These are phyloP conservation scores for Phylloboletellus chloephorus DNA, from an alignment of 1,284 basidiomycete species.

Conservation along the genomic window DNA sequence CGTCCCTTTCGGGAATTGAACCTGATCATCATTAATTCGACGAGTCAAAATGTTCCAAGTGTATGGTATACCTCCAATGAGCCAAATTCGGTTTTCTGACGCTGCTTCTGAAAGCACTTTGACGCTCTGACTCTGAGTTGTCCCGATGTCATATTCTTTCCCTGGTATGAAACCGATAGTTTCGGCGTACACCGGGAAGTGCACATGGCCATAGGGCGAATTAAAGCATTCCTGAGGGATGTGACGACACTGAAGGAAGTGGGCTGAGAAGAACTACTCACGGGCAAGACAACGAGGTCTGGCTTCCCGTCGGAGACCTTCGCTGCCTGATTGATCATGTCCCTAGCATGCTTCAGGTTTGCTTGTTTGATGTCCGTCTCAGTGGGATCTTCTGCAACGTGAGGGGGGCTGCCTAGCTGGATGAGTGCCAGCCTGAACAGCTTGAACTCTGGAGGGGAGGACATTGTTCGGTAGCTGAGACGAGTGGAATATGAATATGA, in stretches of 20 bases:
- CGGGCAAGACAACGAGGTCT: slow-evolving; percentile 85
- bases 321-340: slow-evolving; percentile 73
- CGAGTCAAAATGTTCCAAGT: neutral
- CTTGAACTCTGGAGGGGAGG: slow-evolving; percentile 44
- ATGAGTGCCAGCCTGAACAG: slow-evolving; percentile 82
- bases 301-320: slow-evolving; percentile 48
- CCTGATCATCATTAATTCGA: slow-evolving; percentile 43
- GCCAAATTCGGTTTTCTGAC: slow-evolving; percentile 76
- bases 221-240: slow-evolving; percentile 88
- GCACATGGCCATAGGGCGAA: slow-evolving; percentile 86
- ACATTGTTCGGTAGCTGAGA: slow-evolving; percentile 21
- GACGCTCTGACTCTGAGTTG: slow-evolving; percentile 72
- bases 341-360: slow-evolving; percentile 76
- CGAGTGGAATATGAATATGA: neutral
- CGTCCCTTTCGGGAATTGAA: slow-evolving; percentile 83
- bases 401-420: slow-evolving; percentile 70
- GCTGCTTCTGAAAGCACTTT: slow-evolving; percentile 81
- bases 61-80: slow-evolving; percentile 75
- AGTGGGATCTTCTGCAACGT: slow-evolving; percentile 34
- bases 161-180: slow-evolving; percentile 59
- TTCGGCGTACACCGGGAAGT: slow-evolving; percentile 85
- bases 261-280: slow-evolving; percentile 33
- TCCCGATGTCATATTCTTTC: slow-evolving; percentile 50
- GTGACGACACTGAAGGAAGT: neutral
- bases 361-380: slow-evolving; percentile 45